Evolutionary conservation across 2,329 filamentous ascomycete genomes (phyloP), one percentile per base, ranked within the genome.

Genomic region (Penicillium sp.): DNA sequence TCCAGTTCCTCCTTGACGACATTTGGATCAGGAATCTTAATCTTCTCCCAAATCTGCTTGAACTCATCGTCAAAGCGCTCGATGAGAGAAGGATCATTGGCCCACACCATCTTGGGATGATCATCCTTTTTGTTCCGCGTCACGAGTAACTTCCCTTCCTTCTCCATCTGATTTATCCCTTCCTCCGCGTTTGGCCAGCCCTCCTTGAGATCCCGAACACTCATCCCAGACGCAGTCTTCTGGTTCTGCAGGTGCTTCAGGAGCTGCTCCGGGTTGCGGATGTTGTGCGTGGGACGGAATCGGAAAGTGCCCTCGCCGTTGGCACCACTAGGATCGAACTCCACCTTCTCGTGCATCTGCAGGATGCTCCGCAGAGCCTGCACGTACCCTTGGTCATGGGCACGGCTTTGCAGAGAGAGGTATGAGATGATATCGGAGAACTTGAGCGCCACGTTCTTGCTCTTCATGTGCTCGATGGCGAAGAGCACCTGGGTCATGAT

Each of bases 71-170:
- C 92, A 63, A 97, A 87, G 34, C 78, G 72, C 68, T 92, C 83
- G 65, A 86, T 83, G 48, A 96, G 82, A 11, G 85, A 87, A 13
- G 91, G 84, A 65, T 96, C 90, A 72, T 99, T 90, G 48, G 87
- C 82, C 91, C 92, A 97, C 49, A 99, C 87, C 77, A 88, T 90
- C 65, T 88, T 86, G 1, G 93, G 87, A 63, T 89, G 84, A 67
- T 89, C 88, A 71, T 97, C 93, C 78, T 97, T 97, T 76, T 94
- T 95, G 52, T 92, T 92, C 57, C 92, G 85, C 21, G 90, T 89
- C 5, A 97, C 90, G 34, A 97, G 81, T 43, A 97, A 81, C 72
- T 88, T 88, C 67, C 92, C 88, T 70, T 89, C 84, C 39, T 75
- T 76, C 77, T 97, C 93, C 48, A 99, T 81, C 62, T 84, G 80